Conservation (phyloP, 768 basidiomycete species). For the Podaxis mareebaensis region DNA sequence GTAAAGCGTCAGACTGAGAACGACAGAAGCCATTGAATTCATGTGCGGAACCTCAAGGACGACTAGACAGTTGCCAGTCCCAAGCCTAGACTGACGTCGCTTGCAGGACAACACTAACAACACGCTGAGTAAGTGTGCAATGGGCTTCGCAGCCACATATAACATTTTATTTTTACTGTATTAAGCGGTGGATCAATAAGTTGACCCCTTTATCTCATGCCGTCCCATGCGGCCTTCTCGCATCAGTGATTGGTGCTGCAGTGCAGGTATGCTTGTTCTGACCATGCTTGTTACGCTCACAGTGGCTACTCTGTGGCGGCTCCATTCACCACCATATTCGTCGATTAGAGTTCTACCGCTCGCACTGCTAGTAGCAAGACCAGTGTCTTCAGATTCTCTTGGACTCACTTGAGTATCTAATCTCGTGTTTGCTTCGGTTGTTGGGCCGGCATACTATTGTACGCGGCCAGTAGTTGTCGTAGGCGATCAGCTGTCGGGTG, state of each 20-base stretch:
- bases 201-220: not conserved
- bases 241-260: constrained; percentile 4
- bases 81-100: constrained; percentile 26
- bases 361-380: constrained; percentile 34
- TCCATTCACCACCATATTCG: constrained; percentile 32
- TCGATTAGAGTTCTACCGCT: constrained; percentile 25
- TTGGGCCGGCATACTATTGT: constrained; percentile 39
- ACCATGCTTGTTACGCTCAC: constrained; percentile 39
- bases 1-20: constrained; percentile 45
- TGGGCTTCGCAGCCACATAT: constrained; percentile 41
- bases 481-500: too few relatives aligned
- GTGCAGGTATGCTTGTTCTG: constrained; percentile 33
- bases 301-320: constrained; percentile 45
- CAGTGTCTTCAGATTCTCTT: constrained; percentile 36
- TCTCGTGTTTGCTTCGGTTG: constrained; percentile 52
- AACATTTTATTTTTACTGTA: constrained; percentile 34
- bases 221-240: not conserved
- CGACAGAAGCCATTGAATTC: constrained; percentile 37
- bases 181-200: constrained; percentile 31
- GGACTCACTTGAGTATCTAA: constrained; percentile 58
- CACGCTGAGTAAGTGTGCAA: constrained; percentile 43
- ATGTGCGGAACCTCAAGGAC: constrained; percentile 19
- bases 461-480: too few relatives aligned
- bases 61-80: not conserved
- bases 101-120: constrained; percentile 30